phyloP scores from a whole-genome alignment of 202 grass and related monocot genomes.

The Sporobolus alterniflorus region DNA sequence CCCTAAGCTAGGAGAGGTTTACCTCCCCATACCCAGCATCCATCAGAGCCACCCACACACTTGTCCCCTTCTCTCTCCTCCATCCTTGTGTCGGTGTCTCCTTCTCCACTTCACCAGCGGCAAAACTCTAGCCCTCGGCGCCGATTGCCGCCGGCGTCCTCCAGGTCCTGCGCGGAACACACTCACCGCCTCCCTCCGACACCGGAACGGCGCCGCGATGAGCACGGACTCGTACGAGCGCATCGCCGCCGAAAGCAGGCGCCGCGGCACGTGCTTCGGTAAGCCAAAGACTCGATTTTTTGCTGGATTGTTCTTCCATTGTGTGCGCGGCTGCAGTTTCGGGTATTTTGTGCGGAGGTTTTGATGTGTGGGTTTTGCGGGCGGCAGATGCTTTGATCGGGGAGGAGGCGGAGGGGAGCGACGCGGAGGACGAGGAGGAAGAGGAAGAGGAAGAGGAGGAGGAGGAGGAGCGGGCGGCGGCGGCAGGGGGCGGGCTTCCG shows the following conservation, averaged over 20 bases:
- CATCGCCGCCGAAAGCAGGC: conserved; percentile 38
- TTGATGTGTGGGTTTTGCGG: conserved; percentile 25
- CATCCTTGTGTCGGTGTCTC: conserved; percentile 26
- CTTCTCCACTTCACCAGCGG: not conserved
- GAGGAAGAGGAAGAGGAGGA: conserved; percentile 62
- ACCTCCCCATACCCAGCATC: not conserved
- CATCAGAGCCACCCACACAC: conserved; percentile 12
- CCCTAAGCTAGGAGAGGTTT: no score
- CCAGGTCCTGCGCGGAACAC: no score
- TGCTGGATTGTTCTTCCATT: not conserved
- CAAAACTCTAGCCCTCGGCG: conserved; percentile 45
- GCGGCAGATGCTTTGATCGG: conserved; percentile 62
- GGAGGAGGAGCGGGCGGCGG: conserved; percentile 19
- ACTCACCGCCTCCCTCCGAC: no score
- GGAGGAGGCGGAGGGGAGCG: conserved; percentile 67
- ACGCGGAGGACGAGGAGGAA: conserved; percentile 57
- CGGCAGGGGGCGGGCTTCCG: conserved; percentile 38
- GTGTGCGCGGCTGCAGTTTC: not conserved
- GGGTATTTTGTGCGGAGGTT: not conserved
- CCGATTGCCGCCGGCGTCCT: conserved; percentile 16
- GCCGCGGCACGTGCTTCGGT: conserved; percentile 53
- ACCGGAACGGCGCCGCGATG: conserved; percentile 23
- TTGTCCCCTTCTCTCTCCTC: not conserved
- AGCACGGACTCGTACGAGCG: conserved; percentile 61
- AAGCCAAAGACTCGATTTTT: conserved; percentile 10